Base-by-base conservation (phyloP, 495 filamentous ascomycete genomes). In the Penicillium longicatenatum region DNA sequence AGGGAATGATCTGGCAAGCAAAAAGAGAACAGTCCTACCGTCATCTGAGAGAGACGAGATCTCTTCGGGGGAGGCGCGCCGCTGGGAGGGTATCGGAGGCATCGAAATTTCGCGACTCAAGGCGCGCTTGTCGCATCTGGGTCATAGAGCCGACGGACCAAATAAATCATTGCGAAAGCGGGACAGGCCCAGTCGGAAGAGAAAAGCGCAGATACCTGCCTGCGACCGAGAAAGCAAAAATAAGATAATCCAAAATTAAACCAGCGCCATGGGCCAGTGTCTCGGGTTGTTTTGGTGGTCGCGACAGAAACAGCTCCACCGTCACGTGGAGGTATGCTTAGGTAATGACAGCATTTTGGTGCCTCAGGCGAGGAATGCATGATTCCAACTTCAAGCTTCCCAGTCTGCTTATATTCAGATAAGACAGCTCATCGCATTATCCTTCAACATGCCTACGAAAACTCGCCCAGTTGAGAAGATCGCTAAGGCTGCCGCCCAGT, bases 381-480 rank as follows among this genome's bases (percentile, higher is more conserved):
- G 21, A 51, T 41, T 29, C 21, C 12, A 41, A 37, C 50, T 29
- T 51, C 39, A 14, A 58, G 20, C 9, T 44, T 17, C 19, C 37
- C n/a, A 4, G 17, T 52, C 33, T 46, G 26, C 10, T 56, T 30
- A 19, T 37, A 26, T 58, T 22, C 19, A 30, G 43, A 37, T 52
- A 12, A 45, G 48, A 31, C 39, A 48, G 14, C 11, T n/a, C 22
- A 14, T 31, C 16, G 12, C 8, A 42, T 39, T 22, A 43, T 31
- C 20, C 20, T 17, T 29, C 35, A 64, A 59, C 39, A 79, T 78
- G 74, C 68, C 71, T 19, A 59, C 63, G 20, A 69, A 61, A 60
- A 74, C 67, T 41, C 69, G 94, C 39, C 94, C 93, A 8, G 92
- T 99, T 63, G 90, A 97, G 66, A 92, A 87, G 60, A 88, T 99